These are phyloP conservation scores for Mimosa bimucronata DNA, from an alignment of 306 rosid species.

Conservation along the genomic window DNA sequence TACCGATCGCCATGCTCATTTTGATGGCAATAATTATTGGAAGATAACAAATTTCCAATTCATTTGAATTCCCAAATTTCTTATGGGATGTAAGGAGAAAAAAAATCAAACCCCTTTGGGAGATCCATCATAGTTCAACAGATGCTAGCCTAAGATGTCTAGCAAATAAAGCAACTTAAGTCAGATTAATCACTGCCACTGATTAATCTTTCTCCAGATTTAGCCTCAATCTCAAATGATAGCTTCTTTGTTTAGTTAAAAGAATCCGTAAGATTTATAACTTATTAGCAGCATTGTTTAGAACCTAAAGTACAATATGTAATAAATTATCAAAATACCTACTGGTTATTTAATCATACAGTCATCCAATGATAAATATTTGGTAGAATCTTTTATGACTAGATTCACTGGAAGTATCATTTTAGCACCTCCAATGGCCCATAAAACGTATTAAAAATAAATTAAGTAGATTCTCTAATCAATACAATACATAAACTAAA, in stretches of 20 bases:
- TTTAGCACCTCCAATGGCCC: not conserved
- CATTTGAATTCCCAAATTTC: slow-evolving; percentile 3
- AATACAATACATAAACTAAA: not conserved
- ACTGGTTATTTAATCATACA: not conserved
- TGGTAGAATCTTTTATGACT: not conserved
- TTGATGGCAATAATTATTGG: not conserved
- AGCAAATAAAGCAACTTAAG: not conserved
- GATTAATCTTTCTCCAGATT: not conserved
- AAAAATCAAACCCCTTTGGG: not conserved
- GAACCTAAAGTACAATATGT: not conserved
- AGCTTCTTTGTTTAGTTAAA: no score
- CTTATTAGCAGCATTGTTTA: not conserved
- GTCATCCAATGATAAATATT: not conserved
- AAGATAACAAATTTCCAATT: not conserved
- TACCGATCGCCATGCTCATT: not conserved
- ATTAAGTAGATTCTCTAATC: no score
- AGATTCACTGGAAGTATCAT: not conserved
- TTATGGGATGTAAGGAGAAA: not conserved
- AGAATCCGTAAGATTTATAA: no score
- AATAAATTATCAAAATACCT: not conserved
- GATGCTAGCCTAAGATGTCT: not conserved
- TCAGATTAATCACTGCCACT: not conserved
- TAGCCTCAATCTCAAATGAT: no score
- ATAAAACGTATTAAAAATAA: not conserved
- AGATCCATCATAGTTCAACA: not conserved